Evolutionary conservation across 2,329 filamentous ascomycete species (phyloP).

Genomic region (Aspergillus unguis): DNA sequence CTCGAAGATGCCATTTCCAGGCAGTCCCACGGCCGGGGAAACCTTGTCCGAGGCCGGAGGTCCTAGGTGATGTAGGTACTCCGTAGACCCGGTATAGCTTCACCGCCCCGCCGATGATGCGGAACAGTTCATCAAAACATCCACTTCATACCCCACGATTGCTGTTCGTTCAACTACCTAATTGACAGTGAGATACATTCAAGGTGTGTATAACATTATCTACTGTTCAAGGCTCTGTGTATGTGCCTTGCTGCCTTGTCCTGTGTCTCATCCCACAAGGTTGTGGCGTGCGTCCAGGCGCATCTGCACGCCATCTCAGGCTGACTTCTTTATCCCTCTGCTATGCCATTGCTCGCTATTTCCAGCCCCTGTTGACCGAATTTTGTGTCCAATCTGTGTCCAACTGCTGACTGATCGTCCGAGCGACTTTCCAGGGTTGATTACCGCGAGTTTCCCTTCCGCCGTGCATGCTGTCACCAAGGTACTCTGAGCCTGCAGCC

Average conservation of each 20-base stretch:
- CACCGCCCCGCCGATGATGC: conserved; percentile 3
- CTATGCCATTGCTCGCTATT: not conserved
- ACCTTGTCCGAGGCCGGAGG: too few relatives aligned
- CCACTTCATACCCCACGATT: not conserved
- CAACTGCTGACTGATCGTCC: conserved; percentile 1
- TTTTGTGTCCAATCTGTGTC: not conserved
- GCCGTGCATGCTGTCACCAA: conserved; percentile 28
- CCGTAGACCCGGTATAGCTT: conserved; percentile 1
- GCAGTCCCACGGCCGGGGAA: too few relatives aligned
- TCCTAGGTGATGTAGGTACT: not conserved
- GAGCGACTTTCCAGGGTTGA: conserved; percentile 4
- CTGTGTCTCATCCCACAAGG: not conserved
- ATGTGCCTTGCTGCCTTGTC: not conserved
- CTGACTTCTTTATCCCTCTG: not conserved
- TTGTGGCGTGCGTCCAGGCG: conserved; percentile 4
- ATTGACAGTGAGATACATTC: not conserved
- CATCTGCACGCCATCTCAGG: not conserved
- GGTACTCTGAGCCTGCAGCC: conserved; percentile 28
- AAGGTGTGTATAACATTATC: conserved; percentile 1
- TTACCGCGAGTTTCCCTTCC: not conserved
- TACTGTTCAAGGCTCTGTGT: conserved; percentile 3
- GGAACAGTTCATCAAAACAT: not conserved
- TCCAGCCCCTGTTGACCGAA: not conserved
- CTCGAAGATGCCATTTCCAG: not conserved
- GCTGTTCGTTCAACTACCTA: not conserved